Evolutionary conservation across 352 stramenopile species (phyloP), one percentile per base, ranked within the genome.

Genomic region (Phytophthora aleatoria): DNA sequence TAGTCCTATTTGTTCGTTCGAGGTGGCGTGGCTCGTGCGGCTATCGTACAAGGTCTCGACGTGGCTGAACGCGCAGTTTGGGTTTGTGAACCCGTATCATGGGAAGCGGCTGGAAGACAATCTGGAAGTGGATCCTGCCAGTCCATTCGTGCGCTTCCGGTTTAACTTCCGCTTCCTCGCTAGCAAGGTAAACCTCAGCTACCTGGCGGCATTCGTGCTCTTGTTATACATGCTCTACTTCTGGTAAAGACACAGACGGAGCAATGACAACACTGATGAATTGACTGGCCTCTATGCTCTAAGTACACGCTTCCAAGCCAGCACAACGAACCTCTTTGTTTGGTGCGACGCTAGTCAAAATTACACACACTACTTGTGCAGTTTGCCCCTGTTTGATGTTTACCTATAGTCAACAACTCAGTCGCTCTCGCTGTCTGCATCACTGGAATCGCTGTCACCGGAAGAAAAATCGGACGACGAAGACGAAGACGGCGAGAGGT

Each of bases 101-200:
- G 81, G 84, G 56, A 85, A 85, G 48, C 71, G 71, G 16, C 80
- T 95, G 16, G 78, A 91, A 35, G 83, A 92, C 70, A 95, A 95
- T 47, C 30, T 91, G 12, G 62, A 84, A 41, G 79, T 94, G 39
- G 80, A 91, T 48, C 69, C 83, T 27, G 61, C 58, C 3, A 73
- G 55, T 47, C 57, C 59, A 7, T 79, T 81, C 35, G 63, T 67
- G 38, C 50, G 60, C 12, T 96, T 96, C 67, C 85, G 84, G 27
- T 91, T 94, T 71, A 93, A 96, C 71, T 78, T 96, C 50, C 87
- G 87, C 64, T 96, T 94, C 66, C 76, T 96, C 41, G 87, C 87
- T 30, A 92, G 81, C 76, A 94, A 91, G 59, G 70, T 85, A n/a
- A 96, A 96, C 72, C 78, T 96, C 38, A 73, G 70, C 41, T 91